These are phyloP conservation scores for Zygnema cylindricum DNA, from an alignment of 139 green algal genomes.

Conservation along the genomic window DNA sequence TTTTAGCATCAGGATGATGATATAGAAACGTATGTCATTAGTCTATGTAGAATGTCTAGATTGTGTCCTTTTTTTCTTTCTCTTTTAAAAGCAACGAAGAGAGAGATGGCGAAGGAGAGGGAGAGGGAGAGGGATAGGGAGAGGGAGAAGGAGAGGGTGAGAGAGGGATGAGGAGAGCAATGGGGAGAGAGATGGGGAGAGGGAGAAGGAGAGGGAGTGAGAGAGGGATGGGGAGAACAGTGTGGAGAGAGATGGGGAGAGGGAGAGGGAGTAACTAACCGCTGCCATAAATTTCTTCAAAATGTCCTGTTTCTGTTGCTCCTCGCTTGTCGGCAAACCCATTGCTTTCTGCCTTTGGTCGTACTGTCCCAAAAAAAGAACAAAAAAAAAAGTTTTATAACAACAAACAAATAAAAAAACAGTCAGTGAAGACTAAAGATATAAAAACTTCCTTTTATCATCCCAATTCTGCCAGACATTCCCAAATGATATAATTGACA, in stretches of 20 bases:
- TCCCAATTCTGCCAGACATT: too few species aligned
- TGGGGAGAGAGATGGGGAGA: neutral
- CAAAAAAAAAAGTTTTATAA: too few species aligned
- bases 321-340: slow-evolving; percentile 92
- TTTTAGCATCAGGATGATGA: too few species aligned
- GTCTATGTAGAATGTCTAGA: too few species aligned
- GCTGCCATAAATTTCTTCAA: slow-evolving; percentile 94
- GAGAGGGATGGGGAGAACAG: neutral
- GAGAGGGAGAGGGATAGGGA: neutral
- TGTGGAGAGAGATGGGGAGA: too few species aligned
- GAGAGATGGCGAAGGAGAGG: neutral
- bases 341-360: slow-evolving; percentile 96
- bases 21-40: too few species aligned
- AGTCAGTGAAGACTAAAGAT: neutral
- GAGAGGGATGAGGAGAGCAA: neutral
- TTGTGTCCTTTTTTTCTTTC: too few species aligned
- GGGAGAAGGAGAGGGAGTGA: neutral
- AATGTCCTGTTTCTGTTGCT: slow-evolving; percentile 89
- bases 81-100: too few species aligned
- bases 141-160: neutral
- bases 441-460: slow-evolving; percentile 16
- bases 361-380: slow-evolving; percentile 75
- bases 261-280: slow-evolving; percentile 22
- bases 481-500: neutral
- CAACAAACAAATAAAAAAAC: slow-evolving; percentile 3